Conservation (phyloP, 139 green algal species). For the Haematococcus lacustris region DNA sequence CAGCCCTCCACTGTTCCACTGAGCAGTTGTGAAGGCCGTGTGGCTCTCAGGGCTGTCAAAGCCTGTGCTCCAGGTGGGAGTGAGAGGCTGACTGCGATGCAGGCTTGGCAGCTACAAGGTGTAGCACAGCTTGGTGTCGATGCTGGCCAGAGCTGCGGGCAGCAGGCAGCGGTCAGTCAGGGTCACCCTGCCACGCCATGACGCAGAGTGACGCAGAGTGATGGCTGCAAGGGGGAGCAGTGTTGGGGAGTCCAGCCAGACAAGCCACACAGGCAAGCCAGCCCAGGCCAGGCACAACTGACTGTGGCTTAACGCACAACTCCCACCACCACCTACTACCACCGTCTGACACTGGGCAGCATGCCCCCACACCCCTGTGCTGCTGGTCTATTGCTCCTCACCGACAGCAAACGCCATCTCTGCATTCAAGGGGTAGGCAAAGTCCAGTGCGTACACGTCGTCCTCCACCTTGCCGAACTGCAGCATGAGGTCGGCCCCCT, state of each 20-base stretch:
- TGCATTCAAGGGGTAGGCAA: conserved; percentile 60
- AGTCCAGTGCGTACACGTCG: conserved; percentile 88
- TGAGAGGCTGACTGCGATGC: too few relatives aligned
- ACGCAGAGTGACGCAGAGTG: background rate
- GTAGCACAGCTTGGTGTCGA: conserved; percentile 51
- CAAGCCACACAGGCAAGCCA: background rate
- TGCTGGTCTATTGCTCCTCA: conserved; percentile 1
- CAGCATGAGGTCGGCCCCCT: conserved; percentile 52
- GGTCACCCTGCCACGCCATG: too few relatives aligned
- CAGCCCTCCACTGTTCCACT: too few relatives aligned
- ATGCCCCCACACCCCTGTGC: background rate
- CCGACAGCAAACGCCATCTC: conserved; percentile 71
- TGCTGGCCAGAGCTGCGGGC: conserved; percentile 39
- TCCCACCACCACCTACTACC: background rate
- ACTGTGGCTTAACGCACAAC: background rate
- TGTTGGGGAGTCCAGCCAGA: background rate
- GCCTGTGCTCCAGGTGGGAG: too few relatives aligned
- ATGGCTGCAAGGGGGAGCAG: background rate
- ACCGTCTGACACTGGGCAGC: too few relatives aligned
- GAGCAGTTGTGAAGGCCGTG: too few relatives aligned
- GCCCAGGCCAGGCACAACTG: too few relatives aligned
- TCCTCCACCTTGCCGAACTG: conserved; percentile 75
- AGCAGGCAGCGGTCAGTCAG: conserved; percentile 1
- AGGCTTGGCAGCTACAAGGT: too few relatives aligned
- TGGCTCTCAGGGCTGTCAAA: too few relatives aligned